Conservation (phyloP, 2,329 filamentous ascomycete species). For the Thielaviopsis populi region DNA sequence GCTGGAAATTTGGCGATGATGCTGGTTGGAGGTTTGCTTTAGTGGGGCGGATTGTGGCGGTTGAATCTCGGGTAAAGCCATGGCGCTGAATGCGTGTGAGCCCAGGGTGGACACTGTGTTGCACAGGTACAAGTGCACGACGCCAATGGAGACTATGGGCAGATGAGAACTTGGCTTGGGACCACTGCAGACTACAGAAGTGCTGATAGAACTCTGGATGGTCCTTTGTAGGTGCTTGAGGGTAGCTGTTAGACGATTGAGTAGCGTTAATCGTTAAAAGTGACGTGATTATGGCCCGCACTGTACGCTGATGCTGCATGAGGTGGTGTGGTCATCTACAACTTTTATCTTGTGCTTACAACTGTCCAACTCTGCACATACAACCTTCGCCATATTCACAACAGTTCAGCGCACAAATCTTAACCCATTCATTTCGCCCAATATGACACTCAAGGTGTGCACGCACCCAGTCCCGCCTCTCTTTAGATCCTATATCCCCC, state of each 20-base stretch:
- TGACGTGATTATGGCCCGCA: not conserved
- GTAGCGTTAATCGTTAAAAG: not conserved
- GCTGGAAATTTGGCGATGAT: not conserved
- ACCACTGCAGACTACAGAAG: not conserved
- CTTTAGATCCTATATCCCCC: not conserved
- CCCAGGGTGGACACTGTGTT: not conserved
- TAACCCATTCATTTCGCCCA: not conserved
- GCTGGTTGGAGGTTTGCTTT: slow-evolving; percentile 2
- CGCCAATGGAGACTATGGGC: not conserved
- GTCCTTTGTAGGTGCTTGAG: no score
- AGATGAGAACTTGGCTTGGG: not conserved
- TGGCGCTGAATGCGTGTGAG: not conserved
- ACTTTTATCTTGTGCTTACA: not conserved
- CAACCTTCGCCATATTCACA: no score
- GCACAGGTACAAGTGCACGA: not conserved
- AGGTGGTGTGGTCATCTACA: not conserved
- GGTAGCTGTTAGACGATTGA: not conserved
- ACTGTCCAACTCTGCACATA: not conserved
- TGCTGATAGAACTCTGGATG: no score
- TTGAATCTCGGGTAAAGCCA: not conserved
- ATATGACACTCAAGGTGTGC: not conserved
- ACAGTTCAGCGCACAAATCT: not conserved
- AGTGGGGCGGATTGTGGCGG: not conserved
- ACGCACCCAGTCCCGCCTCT: no score
- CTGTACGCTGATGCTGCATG: not conserved